Evolutionary conservation across 768 basidiomycete species (phyloP).

Genomic region (Cyclocybe cylindracea): DNA sequence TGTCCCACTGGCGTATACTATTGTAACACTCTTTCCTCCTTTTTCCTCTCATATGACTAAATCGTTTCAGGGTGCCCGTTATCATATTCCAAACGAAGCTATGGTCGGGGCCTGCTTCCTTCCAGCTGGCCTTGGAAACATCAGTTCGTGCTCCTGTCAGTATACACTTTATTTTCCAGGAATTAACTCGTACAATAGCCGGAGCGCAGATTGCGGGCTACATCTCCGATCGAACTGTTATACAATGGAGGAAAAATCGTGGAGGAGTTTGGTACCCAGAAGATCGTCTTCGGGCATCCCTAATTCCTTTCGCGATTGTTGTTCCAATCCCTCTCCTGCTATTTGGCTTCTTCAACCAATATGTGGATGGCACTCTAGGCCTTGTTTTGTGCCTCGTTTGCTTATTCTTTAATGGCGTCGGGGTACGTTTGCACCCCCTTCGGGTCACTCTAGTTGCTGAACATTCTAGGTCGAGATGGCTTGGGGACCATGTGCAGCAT

Average conservation of each 20-base stretch:
- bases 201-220: conserved; percentile 16
- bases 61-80: conserved; percentile 51
- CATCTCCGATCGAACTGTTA: conserved; percentile 58
- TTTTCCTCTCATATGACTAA: not conserved
- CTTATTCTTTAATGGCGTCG: conserved; percentile 64
- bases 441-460: not conserved
- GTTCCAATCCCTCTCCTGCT: conserved; percentile 53
- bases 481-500: conserved; percentile 55
- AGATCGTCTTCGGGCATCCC: conserved; percentile 59
- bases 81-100: conserved; percentile 56
- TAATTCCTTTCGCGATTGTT: conserved; percentile 46
- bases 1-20: conserved; percentile 64
- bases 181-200: conserved; percentile 1
- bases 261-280: conserved; percentile 67
- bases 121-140: conserved; percentile 60
- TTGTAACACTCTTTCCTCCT: conserved; percentile 41
- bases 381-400: conserved; percentile 52
- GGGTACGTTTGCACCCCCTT: conserved; percentile 39
- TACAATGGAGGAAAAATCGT: conserved; percentile 46
- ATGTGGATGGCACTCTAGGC: conserved; percentile 49
- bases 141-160: conserved; percentile 38
- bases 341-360: conserved; percentile 52
- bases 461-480: conserved; percentile 52
- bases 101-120: conserved; percentile 62
- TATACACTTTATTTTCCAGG: not conserved